Conservation (phyloP, 805 yeast species). For the Lipomyces oligophaga region DNA sequence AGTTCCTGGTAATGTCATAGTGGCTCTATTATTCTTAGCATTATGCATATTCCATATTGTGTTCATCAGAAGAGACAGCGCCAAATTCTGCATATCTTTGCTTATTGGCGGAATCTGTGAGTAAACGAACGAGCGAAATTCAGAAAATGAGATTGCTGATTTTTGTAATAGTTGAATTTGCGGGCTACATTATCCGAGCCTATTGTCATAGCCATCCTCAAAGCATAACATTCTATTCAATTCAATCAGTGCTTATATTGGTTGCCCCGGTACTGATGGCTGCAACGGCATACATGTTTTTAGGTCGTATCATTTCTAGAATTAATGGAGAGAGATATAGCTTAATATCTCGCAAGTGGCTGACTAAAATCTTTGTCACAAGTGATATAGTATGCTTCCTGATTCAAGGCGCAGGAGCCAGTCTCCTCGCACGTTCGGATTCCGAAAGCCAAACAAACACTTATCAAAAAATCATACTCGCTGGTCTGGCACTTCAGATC, state of each 20-base stretch:
- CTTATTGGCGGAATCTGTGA: constrained; percentile 5
- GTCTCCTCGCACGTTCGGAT: constrained; percentile 6
- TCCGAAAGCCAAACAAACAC: neutral
- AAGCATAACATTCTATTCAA: no score
- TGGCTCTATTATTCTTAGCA: neutral
- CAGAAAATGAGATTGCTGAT: no score
- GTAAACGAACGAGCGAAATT: no score
- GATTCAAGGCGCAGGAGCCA: constrained; percentile 32
- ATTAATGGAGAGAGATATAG: constrained; percentile 20
- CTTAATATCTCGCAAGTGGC: constrained; percentile 17
- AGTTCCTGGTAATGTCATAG: neutral
- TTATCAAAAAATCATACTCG: constrained; percentile 34
- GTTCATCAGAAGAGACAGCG: neutral
- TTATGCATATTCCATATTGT: neutral
- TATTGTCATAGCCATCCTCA: no score
- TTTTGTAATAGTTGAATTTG: no score
- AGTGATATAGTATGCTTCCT: constrained; percentile 33
- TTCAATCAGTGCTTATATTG: constrained; percentile 28
- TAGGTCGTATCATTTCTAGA: constrained; percentile 24
- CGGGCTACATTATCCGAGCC: no score
- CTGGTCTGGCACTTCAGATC: constrained; percentile 38
- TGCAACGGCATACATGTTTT: constrained; percentile 32
- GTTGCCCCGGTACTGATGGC: constrained; percentile 33
- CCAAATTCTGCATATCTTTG: constrained; percentile 1
- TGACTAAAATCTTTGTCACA: constrained; percentile 30